Evolutionary conservation across 2,329 filamentous ascomycete genomes (phyloP).

Genomic region (Zymoseptoria crescenta): DNA sequence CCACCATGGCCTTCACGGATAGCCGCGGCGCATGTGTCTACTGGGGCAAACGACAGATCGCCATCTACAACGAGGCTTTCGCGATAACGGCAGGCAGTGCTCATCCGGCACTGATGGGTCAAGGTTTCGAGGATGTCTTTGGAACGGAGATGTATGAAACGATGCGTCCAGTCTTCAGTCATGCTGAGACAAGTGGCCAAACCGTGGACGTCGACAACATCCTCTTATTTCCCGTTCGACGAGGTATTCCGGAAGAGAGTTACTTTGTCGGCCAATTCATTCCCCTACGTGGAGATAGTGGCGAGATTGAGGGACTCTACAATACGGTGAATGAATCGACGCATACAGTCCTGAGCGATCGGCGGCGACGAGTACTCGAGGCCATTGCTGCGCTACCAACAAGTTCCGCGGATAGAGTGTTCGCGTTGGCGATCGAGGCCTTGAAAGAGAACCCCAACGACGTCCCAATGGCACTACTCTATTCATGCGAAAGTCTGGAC

Average conservation of each 20-base stretch:
- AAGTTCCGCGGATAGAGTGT: conserved; percentile 2
- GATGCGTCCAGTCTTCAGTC: conserved; percentile 5
- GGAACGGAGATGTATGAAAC: conserved; percentile 3
- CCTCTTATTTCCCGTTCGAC: conserved; percentile 8
- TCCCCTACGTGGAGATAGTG: conserved; percentile 14
- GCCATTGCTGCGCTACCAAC: conserved; percentile 6
- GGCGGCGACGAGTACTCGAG: conserved; percentile 10
- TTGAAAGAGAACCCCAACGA: conserved; percentile 12
- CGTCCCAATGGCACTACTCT: conserved; percentile 13
- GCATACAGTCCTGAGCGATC: conserved; percentile 7
- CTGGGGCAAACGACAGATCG: conserved; percentile 27
- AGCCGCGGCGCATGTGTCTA: conserved; percentile 12
- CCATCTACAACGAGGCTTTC: conserved; percentile 34
- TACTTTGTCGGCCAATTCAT: conserved; percentile 19
- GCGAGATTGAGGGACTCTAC: conserved; percentile 17
- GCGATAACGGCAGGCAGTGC: conserved; percentile 23
- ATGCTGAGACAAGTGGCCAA: conserved; percentile 9
- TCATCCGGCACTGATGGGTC: conserved; percentile 16
- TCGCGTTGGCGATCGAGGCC: conserved; percentile 7
- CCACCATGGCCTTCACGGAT: conserved; percentile 18
- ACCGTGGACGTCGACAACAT: conserved; percentile 14
- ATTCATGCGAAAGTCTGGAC: conserved; percentile 11
- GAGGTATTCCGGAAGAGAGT: conserved; percentile 17
- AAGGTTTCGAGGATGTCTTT: conserved; percentile 12
- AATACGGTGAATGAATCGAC: conserved; percentile 19